These are phyloP conservation scores for slime mould (Dictyostelium discoideum) DNA, from an alignment of 78 protist genomes.

Conservation along the genomic window DNA sequence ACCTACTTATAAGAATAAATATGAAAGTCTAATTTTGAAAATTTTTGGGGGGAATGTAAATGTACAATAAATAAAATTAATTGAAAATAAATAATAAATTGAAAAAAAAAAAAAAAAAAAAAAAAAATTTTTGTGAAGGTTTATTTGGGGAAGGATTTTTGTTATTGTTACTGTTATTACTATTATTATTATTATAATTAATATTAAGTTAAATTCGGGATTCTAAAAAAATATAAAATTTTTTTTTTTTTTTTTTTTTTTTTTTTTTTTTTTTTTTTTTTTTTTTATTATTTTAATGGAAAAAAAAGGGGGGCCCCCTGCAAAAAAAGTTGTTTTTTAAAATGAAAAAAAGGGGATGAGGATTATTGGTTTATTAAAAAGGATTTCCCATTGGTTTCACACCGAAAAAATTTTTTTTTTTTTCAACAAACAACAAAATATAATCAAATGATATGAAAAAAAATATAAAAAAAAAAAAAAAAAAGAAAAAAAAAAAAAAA, in stretches of 20 bases:
- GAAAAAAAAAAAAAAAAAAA: too few relatives aligned
- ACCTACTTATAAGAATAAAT: background rate
- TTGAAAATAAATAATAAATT: too few relatives aligned
- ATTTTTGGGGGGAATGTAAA: background rate
- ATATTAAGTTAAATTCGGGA: background rate
- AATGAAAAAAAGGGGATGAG: background rate
- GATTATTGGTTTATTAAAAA: background rate
- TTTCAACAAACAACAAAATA: background rate
- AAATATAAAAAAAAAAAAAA: too few relatives aligned
- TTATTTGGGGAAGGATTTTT: too few relatives aligned
- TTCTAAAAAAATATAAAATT: too few relatives aligned
- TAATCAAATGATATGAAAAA: background rate
- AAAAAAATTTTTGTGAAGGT: background rate
- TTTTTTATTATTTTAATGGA: background rate
- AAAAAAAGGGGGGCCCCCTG: background rate
- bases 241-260: too few relatives aligned
- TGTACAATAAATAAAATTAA: background rate
- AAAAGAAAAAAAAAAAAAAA: too few relatives aligned
- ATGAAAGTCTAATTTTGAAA: background rate
- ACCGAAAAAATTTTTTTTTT: background rate
- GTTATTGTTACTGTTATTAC: too few relatives aligned
- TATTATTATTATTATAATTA: too few relatives aligned
- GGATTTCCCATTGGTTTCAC: background rate
- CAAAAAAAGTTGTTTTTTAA: background rate
- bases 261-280: too few relatives aligned